Evolutionary conservation across 2,329 filamentous ascomycete genomes (phyloP), one percentile per base, ranked within the genome.

Genomic region (Huntiella decipiens): DNA sequence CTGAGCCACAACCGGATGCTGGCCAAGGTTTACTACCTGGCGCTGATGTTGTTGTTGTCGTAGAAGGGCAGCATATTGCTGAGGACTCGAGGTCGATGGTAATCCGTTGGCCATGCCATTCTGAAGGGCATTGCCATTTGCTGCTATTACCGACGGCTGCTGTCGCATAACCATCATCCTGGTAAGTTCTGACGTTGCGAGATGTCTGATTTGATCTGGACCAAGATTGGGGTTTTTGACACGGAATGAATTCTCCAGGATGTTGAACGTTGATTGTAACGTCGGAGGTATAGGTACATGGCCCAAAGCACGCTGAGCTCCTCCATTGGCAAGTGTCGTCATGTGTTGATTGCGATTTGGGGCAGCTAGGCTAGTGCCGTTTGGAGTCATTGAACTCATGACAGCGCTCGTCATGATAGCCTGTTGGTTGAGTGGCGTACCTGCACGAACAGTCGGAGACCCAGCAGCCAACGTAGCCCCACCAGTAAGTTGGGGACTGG

Each of bases 1-100:
- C 19, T 51, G 48, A 34, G n/a, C 38, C 16, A 44, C 19, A 53
- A 28, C 35, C 16, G 56, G 56, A 22, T 52, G 33, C 38, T 47
- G 45, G 5, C 43, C 47, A 15, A 45, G 47, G 2, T 28, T 44
- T 19, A 36, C 13, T n/a, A 39, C 47, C 53, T 50, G 55, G 49
- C 43, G 52, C 50, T 53, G 60, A 32, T 54, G 49, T 22, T 50
- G 73, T 68, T 75, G 72, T 35, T 72, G 70, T 38, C 72, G 60
- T 6, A 76, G 63, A 32, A 75, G 60, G 47, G 73, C 71, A 1
- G 72, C 72, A 53, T 76, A 75, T 51, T 76, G 72, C 36, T 75
- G 71, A 22, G 72, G 72, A 47, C 68, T 71, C 1, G 64, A 63
- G 0, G 67, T 67, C 13, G 63, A 61, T 1, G 64, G 59, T 42